Percentiles rank a stretch among this genome's conserved stretches.
phyloP scores from a whole-genome alignment of 305 asterid genomes.

The Fraxinus nigra region DNA sequence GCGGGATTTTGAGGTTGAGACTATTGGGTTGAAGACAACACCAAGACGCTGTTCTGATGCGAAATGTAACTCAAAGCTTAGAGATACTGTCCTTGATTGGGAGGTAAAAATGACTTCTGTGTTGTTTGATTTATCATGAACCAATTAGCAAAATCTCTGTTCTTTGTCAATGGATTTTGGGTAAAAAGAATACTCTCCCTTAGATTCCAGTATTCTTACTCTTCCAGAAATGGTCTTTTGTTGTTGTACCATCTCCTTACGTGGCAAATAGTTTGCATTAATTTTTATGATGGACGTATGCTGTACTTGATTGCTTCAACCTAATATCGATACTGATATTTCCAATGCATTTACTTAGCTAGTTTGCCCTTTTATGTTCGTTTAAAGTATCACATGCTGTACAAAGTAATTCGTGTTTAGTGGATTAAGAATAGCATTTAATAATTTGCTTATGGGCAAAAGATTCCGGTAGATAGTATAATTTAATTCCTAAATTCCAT shows the following conservation, averaged over 20 bases:
- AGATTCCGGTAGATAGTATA: background rate
- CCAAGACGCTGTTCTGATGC: conserved; percentile 66
- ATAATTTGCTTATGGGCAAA: background rate
- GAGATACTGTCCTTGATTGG: conserved; percentile 97
- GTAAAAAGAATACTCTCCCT: background rate
- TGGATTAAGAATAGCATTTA: background rate
- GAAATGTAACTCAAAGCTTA: conserved; percentile 73
- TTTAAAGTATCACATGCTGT: background rate
- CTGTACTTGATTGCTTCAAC: background rate
- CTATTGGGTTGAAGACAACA: conserved; percentile 87
- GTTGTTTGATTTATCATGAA: background rate
- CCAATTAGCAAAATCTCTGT: background rate
- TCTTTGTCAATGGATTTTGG: background rate
- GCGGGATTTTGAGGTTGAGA: conserved; percentile 93
- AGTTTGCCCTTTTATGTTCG: background rate
- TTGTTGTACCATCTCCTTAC: background rate
- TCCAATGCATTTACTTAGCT: background rate
- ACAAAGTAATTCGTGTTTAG: background rate
- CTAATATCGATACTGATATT: background rate
- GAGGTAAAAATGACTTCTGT: conserved; percentile 49
- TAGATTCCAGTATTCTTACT: background rate
- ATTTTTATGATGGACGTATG: background rate
- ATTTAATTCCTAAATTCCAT: background rate
- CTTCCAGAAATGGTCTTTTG: background rate
- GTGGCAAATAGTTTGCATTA: background rate